Evolutionary conservation across 306 rosid species (phyloP), one percentile per base, ranked within the genome.

Genomic region (Dryas octopetala): DNA sequence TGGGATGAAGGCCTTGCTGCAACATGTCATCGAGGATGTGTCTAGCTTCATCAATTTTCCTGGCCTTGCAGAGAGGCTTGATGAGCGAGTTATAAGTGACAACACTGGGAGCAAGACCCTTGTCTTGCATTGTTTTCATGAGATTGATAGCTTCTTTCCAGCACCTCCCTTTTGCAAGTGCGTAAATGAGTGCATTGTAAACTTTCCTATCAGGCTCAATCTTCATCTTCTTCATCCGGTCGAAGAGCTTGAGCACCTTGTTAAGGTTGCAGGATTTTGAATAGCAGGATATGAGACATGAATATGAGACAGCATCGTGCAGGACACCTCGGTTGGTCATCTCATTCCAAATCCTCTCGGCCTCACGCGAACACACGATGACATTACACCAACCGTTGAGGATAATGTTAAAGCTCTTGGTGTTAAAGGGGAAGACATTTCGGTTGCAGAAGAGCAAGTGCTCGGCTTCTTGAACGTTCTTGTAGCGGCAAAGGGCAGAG

Each of bases 341-440:
- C 83, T 89, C 96, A 83, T 70, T 77, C 98, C 97, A 94, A 76
- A 91, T 74, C 76, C 97, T 85, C 28, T 91, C 86, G 4, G 89
- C 96, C 16, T 94, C 79, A 13, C 82, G 81, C 2, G 88, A 64
- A 82, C 96, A 87, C 19, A 81, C 94, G 8, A 91, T 87, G 70
- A 84, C 77, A 81, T 91, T 91, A 43, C 94, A 84, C 98, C 98
- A 94, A 73, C 98, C 97, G 74, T 88, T 90, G 66, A 94, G 91
- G 77, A 94, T 73, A 52, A 91, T 91, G 82, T 94, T 94, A 79
- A 94, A 91, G 86, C 97, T 91, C 85, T 90, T 91, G 64, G 86
- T 82, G 70, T 85, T 79, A 52, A 86, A 84, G 0, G 93, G 93
- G 80, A 91, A 91, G 9, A 77, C 85, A 63, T 85, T 74, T 45